Evolutionary conservation across 2,329 filamentous ascomycete species (phyloP), one percentile per base, ranked within the genome.

Genomic region (Fusarium sp.): DNA sequence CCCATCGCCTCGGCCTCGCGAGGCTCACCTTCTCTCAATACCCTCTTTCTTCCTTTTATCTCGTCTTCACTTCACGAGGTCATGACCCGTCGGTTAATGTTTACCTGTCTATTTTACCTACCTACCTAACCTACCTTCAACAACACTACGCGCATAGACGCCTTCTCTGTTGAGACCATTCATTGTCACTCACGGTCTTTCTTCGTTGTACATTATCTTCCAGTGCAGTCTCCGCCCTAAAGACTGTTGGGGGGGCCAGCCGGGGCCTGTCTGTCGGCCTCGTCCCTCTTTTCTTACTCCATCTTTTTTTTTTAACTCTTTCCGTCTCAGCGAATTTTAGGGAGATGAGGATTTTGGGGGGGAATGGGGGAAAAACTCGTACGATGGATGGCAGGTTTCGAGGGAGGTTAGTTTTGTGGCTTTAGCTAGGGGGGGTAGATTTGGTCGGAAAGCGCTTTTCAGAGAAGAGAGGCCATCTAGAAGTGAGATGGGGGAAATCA

Each of bases 81-180:
- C 71, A 79, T 75, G 77, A 78, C 73, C 75, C 67, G 63, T 68
- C 68, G 73, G 73, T 75, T 79, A 77, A 78, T 79, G 70, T 79
- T 67, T 77, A 73, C 68, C 75, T 78, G 69, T 77, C 64, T 77
- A 73, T 72, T 75, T 54, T 60, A 46, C 42, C 42, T 46, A 72
- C 63, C 55, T 50, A 29, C 27, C 27, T 29, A 29, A 46, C 42
- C 42, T 46, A 72, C 63, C 56, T 50, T 60, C 46, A 64, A 61
- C 50, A 34, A 44, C 50, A 36, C 42, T 55, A 31, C 61, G 64
- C 67, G 64, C 64, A 59, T 63, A 67, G 51, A 54, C 65, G 64
- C 64, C 27, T 64, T 59, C 61, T 69, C 58, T 58, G 62, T 66
- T 44, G 58, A 63, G 64, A 67, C 58, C 59, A 23, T 23, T 51